Evolutionary conservation across 495 filamentous ascomycete species (phyloP).

Genomic region (Aspergillus wentii): DNA sequence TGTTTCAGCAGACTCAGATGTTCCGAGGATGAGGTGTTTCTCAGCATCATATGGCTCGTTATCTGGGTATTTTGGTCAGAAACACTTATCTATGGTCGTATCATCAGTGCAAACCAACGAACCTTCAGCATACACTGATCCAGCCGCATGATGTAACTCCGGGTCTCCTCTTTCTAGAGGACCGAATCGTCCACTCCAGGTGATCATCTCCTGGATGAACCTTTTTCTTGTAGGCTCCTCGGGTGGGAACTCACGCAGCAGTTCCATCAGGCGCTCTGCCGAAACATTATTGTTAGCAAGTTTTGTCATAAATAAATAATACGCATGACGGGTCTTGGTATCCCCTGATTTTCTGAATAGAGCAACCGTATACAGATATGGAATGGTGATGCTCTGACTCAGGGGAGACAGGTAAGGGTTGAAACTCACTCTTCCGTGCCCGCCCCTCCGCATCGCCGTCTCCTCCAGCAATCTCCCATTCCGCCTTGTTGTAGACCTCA

Average conservation of each 20-base stretch:
- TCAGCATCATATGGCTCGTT: constrained; percentile 90
- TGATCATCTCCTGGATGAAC: constrained; percentile 82
- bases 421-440: constrained; percentile 37
- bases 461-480: constrained; percentile 63
- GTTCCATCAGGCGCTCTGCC: constrained; percentile 49
- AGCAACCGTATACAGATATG: too few species aligned
- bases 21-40: constrained; percentile 82
- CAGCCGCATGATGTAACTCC: constrained; percentile 90
- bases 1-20: constrained; percentile 77
- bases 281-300: constrained; percentile 1
- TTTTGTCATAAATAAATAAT: too few species aligned
- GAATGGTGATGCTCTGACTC: too few species aligned
- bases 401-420: too few species aligned
- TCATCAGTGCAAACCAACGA: constrained; percentile 4
- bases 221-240: constrained; percentile 88
- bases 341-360: too few species aligned
- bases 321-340: too few species aligned
- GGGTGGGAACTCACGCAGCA: constrained; percentile 73
- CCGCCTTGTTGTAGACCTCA: constrained; percentile 82
- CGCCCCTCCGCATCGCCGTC: constrained; percentile 37
- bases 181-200: constrained; percentile 80
- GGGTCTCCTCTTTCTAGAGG: constrained; percentile 90
- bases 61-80: constrained; percentile 43
- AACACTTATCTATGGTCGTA: constrained; percentile 1
- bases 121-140: constrained; percentile 81